Evolutionary conservation across 768 basidiomycete genomes (phyloP), one percentile per base, ranked within the genome.

Genomic region (Cyathus striatus): DNA sequence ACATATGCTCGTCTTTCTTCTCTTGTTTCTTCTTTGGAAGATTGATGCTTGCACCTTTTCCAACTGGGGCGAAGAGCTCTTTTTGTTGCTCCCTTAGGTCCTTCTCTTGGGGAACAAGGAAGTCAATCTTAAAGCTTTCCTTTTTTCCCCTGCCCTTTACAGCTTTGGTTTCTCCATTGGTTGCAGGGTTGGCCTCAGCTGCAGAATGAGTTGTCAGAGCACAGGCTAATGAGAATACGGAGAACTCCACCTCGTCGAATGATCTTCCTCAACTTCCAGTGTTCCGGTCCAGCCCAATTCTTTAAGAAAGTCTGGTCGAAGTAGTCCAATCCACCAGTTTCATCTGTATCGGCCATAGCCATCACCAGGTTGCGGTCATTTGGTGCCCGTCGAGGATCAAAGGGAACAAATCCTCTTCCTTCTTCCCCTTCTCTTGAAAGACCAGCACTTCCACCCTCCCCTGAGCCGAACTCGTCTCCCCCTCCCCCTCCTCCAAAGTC

Each of bases 241-340:
- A 42, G 25, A 10, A 10, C 61, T 81, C 63, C 49, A 94, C 91
- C 76, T 70, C 76, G 79, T 46, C 86, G 78, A 41, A 91, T 70
- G n/a, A 83, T 75, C 57, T 83, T 87, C 48, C 87, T 71, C 55
- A 98, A 62, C 60, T 95, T 98, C 95, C 96, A 99, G 58, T 99
- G 96, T 62, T 98, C 91, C 6, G 94, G 94, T 0, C 96, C 96
- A 3, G 96, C 96, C 96, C 96, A 99, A 52, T 95, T 95, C 73
- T 90, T 95, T 53, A 83, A 70, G 54, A 88, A 75, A 48, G 71
- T 80, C 54, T 83, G 76, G 61, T 98, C 94, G 57, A 98, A 96
- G 61, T 95, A 96, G 54, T 94, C 92, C 44, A 87, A 79, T 44
- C 73, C 76, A 3, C 67, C 71, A n/a, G 71, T 74, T 5, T 61